A percentile compares a stretch with the other conserved stretches of the same genome.
Conservation (phyloP, 2,329 filamentous ascomycete genomes). For the Cyclaneusma minus region DNA sequence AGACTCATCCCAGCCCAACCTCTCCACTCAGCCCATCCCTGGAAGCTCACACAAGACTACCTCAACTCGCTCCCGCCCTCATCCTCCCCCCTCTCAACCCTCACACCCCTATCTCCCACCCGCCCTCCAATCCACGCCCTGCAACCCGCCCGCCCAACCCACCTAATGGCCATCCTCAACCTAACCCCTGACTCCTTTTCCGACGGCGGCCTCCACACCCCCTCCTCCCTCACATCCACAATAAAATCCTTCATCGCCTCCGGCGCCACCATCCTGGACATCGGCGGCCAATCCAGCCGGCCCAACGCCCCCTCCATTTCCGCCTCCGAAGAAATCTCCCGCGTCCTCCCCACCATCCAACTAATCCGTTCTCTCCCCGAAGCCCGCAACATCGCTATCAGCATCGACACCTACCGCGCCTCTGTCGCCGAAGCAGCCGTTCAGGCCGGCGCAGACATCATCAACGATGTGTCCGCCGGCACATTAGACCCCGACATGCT, state of each 20-base stretch:
- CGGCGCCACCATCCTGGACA: conserved; percentile 75
- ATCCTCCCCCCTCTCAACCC: conserved; percentile 35
- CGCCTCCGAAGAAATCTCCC: conserved; percentile 56
- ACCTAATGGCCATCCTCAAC: conserved; percentile 89
- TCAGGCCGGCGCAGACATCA: conserved; percentile 68
- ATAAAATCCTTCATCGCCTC: conserved; percentile 45
- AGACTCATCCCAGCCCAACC: conserved; percentile 41
- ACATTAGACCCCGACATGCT: conserved; percentile 70
- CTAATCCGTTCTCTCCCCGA: conserved; percentile 54
- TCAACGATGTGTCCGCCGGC: conserved; percentile 90
- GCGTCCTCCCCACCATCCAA: conserved; percentile 66
- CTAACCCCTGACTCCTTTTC: conserved; percentile 95
- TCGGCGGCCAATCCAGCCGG: conserved; percentile 86
- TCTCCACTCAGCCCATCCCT: conserved; percentile 35
- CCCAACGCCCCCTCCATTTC: conserved; percentile 57
- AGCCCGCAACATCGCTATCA: conserved; percentile 52
- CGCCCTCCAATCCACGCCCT: conserved; percentile 42
- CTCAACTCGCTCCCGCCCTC: conserved; percentile 39
- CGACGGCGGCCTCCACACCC: conserved; percentile 57
- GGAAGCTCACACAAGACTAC: conserved; percentile 45
- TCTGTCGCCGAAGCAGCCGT: conserved; percentile 65
- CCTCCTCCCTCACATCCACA: conserved; percentile 37
- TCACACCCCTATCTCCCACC: conserved; percentile 36
- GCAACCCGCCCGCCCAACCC: conserved; percentile 40
- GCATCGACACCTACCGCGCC: conserved; percentile 86